Base-by-base conservation (phyloP, 306 rosid species). In the Lotus japonicus region DNA sequence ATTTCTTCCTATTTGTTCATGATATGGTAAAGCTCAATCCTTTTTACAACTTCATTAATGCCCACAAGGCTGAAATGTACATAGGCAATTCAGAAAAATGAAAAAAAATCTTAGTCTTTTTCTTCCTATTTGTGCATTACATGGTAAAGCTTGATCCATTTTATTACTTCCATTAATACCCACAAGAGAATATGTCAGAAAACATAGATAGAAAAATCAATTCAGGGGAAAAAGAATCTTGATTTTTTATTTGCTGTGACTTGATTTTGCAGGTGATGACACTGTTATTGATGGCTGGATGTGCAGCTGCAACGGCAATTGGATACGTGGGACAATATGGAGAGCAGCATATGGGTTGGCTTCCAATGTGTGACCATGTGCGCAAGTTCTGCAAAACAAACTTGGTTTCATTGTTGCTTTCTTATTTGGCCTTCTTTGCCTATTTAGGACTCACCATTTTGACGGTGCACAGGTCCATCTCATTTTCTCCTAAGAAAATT, bases 241-340 rank as follows among this genome's bases (percentile, higher is more conserved):
- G 38, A 23, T 38, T 45, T 4, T 2, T 3, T 17, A 15, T 44
- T 42, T 26, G 5, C 11, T 4, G 48, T 8, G 0, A 12, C n/a
- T 46, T 68, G 31, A 15, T 8, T 43, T 62, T 57, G 42, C 64
- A 86, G 96, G 78, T 59, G 64, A 72, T 87, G 84, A 78, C 77
- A 77, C 36, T 84, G 68, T 14, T 90, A 77, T 68, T 79, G 54
- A 83, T 78, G 59, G 78, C 88, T 61, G 95, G 85, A 31, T 90
- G 96, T 59, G 85, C 89, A 2, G 96, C 95, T 1, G 89, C 81
- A 5, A 82, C 84, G 0, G 91, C 95, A 2, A 31, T 84, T 10
- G 95, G 97, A 1, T 85, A 84, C 38, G 86, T 90, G 65, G 87
- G 87, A 3, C 64, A 71, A 44, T 84, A 31, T 53, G 97, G 97